These are phyloP conservation scores for Magnusiomyces magnusii DNA, from an alignment of 1,139 yeast species.

Conservation along the genomic window DNA sequence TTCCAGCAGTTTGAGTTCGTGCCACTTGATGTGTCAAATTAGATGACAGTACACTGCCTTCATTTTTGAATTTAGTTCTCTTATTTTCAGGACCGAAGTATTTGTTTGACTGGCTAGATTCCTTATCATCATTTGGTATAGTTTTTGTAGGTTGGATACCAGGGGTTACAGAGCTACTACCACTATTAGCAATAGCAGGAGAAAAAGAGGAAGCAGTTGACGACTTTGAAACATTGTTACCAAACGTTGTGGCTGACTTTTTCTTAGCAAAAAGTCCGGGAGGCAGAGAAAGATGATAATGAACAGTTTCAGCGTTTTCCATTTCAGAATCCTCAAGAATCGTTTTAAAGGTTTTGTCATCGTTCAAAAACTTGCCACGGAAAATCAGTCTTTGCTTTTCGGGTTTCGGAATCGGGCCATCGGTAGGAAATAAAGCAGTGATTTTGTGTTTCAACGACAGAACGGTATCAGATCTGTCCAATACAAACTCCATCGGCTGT, in stretches of 20 bases:
- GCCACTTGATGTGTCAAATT: neutral
- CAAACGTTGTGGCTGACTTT: no score
- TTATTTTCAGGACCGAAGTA: neutral
- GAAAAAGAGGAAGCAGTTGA: neutral
- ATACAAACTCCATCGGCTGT: constrained; percentile 3
- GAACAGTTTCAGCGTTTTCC: constrained; percentile 8
- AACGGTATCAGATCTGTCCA: constrained; percentile 6
- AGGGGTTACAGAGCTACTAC: no score
- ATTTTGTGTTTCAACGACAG: constrained; percentile 5
- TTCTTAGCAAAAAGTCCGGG: constrained; percentile 2
- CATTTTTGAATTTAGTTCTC: neutral
- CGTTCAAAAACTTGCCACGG: constrained; percentile 12
- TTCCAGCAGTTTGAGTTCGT: constrained; percentile 9
- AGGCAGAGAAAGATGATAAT: constrained; percentile 12
- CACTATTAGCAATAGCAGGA: neutral
- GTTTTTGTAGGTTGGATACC: neutral
- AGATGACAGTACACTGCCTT: neutral
- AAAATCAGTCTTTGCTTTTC: constrained; percentile 15
- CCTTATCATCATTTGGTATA: neutral
- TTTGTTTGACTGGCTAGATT: neutral
- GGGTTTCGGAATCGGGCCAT: constrained; percentile 7
- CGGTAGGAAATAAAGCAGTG: constrained; percentile 5
- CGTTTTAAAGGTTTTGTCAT: constrained; percentile 4
- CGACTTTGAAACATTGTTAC: neutral
- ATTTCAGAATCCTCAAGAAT: constrained; percentile 7